Base-by-base conservation (phyloP, 2,329 filamentous ascomycete genomes). In the Alternaria brassicae region DNA sequence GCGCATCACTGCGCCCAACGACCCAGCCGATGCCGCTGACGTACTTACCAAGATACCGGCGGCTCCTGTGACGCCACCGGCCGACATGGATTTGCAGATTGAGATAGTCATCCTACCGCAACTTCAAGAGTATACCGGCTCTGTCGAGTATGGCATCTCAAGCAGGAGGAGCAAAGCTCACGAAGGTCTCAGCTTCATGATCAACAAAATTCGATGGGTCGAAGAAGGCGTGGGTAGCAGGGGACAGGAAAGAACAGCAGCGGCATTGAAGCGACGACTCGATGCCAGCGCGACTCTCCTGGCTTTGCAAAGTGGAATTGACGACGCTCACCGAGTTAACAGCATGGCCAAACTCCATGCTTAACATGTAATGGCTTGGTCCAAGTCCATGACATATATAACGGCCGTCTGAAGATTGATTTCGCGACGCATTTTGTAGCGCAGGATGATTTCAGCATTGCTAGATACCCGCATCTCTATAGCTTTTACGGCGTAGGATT, bases 121-220 rank as follows among this genome's bases (percentile, higher is more conserved):
- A 1, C 81, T 99, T 3, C 85, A 92, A 63, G 88, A 87, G 61
- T 99, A 98, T 73, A 82, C 86, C 0, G 87, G 88, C 6, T 90
- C 88, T 0, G 90, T 90, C 1, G 86, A 92, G 41, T 92, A 91
- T 71, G 94, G 94, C 3, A 86, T 99, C 56, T 89, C 88, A 67
- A 96, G 91, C 65, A 88, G 93, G 27, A 87, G 90, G 60, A 97
- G 93, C 83, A 90, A 88, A 6, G 86, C 84, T 23, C 93, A 97
- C 72, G 93, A 96, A 68, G 93, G 93, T 3, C 86, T 97, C 76
- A 97, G 93, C 75, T 98, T 91, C 78, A 92, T 91, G 84, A 86
- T 99, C 47, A 84, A 88, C 61, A 87, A 88, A 52, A 86, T 97
- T 10, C 88, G 92, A 52, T 98, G 93, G 89, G 91, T 97, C 0